Percentiles rank a stretch among this genome's conserved stretches.
Evolutionary conservation across 2,329 filamentous ascomycete species (phyloP).

Genomic region (Claviceps pazoutovae): DNA sequence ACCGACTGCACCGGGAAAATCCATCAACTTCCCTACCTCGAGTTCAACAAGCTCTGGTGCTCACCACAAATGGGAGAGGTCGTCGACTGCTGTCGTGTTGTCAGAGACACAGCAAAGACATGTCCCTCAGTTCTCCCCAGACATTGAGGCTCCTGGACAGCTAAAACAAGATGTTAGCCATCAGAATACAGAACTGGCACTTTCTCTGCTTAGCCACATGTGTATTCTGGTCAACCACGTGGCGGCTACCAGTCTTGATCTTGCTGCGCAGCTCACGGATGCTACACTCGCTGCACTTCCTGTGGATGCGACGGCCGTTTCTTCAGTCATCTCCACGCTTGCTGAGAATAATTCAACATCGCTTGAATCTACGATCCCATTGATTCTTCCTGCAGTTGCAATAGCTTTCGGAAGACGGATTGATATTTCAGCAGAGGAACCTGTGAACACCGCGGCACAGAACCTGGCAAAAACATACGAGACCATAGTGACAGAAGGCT

Average conservation of each 20-base stretch:
- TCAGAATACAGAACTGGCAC: not conserved
- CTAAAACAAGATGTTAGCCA: not conserved
- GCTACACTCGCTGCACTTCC: slow-evolving; percentile 9
- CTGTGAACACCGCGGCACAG: not conserved
- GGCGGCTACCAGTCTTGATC: slow-evolving; percentile 8
- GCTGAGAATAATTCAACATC: slow-evolving; percentile 7
- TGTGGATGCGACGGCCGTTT: slow-evolving; percentile 8
- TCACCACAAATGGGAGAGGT: not conserved
- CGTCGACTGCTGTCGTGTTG: not conserved
- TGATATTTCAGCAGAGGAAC: not conserved
- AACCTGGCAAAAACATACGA: slow-evolving; percentile 7
- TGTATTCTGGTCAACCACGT: slow-evolving; percentile 10
- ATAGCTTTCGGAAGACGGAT: slow-evolving; percentile 7
- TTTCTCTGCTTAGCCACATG: slow-evolving; percentile 9
- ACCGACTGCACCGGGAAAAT: not conserved
- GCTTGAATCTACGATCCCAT: slow-evolving; percentile 7
- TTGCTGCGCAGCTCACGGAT: slow-evolving; percentile 12
- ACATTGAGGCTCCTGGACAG: not conserved
- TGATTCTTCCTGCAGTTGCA: slow-evolving; percentile 13
- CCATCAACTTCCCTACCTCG: not conserved
- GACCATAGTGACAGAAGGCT: slow-evolving; percentile 9
- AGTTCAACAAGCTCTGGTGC: not conserved
- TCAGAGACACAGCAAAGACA: not conserved
- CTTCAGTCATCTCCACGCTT: slow-evolving; percentile 8
- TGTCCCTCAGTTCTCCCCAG: not conserved